phyloP scores from a whole-genome alignment of 805 yeast genomes.

The Grigorovia transvaalensis region DNA sequence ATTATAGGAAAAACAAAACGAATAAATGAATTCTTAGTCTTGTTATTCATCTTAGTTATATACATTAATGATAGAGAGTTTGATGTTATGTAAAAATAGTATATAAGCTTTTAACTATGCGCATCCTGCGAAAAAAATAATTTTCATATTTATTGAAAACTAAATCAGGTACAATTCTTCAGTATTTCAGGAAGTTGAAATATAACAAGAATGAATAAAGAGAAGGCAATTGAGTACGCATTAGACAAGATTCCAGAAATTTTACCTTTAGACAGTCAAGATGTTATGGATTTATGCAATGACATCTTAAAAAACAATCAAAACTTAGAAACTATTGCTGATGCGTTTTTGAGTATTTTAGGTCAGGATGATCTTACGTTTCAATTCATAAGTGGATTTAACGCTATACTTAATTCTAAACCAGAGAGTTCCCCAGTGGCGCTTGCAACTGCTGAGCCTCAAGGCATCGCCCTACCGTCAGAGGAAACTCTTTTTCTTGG shows the following conservation, averaged over 20 bases:
- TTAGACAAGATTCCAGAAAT: constrained; percentile 21
- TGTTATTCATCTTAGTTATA: background rate
- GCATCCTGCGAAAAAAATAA: background rate
- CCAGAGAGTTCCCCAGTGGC: background rate
- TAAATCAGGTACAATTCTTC: background rate
- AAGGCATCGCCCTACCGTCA: no score
- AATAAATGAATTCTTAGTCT: constrained; percentile 1
- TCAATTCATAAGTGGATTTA: constrained; percentile 24
- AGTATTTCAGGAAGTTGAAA: background rate
- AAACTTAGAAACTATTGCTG: constrained; percentile 20
- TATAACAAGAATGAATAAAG: constrained; percentile 15
- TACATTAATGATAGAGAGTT: background rate
- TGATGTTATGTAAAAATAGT: no score
- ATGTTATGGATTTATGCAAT: constrained; percentile 19
- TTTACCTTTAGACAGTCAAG: constrained; percentile 23
- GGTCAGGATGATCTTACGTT: constrained; percentile 26
- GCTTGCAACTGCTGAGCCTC: no score
- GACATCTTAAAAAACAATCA: constrained; percentile 16
- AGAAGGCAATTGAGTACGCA: constrained; percentile 23
- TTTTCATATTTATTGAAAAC: background rate
- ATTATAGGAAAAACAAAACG: constrained; percentile 24
- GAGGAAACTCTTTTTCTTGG: no score
- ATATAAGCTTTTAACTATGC: no score
- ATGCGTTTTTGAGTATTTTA: constrained; percentile 22
- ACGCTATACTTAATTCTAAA: constrained; percentile 11